phyloP scores from a whole-genome alignment of 2,329 filamentous ascomycete species.

The Xylaria sp. region DNA sequence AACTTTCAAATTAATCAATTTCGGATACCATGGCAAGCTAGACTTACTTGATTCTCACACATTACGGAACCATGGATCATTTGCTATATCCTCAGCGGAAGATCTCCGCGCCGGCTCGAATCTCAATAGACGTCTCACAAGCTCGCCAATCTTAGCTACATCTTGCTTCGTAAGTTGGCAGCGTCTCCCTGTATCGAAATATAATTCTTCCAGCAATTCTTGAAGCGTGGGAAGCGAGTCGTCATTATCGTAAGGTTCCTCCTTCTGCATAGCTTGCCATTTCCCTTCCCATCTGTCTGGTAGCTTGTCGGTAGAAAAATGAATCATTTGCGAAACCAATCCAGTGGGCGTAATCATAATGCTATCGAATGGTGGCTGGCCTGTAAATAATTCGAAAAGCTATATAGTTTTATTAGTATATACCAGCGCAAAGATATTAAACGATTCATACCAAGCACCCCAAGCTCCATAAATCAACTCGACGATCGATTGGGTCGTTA shows the following conservation, averaged over 20 bases:
- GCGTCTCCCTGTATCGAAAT: slow-evolving; percentile 13
- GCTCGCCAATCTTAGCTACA: slow-evolving; percentile 11
- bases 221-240: slow-evolving; percentile 15
- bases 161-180: slow-evolving; percentile 17
- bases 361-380: slow-evolving; percentile 26
- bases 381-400: slow-evolving; percentile 30
- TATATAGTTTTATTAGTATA: slow-evolving; percentile 8
- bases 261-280: slow-evolving; percentile 11
- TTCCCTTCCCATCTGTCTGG: slow-evolving; percentile 28
- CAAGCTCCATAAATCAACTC: slow-evolving; percentile 32
- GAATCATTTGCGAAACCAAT: slow-evolving; percentile 24
- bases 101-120: slow-evolving; percentile 19
- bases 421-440: not conserved
- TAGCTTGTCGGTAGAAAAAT: slow-evolving; percentile 16
- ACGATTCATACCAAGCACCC: slow-evolving; percentile 27
- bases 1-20: no score
- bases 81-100: slow-evolving; percentile 10
- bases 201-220: slow-evolving; percentile 24
- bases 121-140: slow-evolving; percentile 10
- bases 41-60: no score
- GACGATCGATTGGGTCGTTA: slow-evolving; percentile 17
- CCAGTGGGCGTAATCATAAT: not conserved
- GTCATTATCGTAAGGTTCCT: not conserved
- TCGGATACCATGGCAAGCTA: no score
- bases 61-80: slow-evolving; percentile 14